These are phyloP conservation scores for Penicillium daleae DNA, from an alignment of 495 filamentous ascomycete genomes.

Conservation along the genomic window DNA sequence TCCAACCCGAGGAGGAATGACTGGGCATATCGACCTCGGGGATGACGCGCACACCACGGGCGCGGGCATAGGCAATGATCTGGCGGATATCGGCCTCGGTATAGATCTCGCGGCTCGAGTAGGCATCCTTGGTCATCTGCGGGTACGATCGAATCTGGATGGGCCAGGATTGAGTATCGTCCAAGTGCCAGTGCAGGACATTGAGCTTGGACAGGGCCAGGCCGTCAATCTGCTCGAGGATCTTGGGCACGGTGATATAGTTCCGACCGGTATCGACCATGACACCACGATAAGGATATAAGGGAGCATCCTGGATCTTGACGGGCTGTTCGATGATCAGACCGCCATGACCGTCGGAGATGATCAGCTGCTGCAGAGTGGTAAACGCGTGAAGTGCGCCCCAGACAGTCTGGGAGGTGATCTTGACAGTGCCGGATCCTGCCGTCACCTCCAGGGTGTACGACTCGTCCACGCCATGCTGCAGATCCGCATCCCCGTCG, in stretches of 20 bases:
- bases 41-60: slow-evolving; percentile 52
- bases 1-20: slow-evolving; percentile 56
- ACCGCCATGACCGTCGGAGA: slow-evolving; percentile 47
- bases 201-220: slow-evolving; percentile 58
- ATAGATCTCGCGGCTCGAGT: slow-evolving; percentile 51
- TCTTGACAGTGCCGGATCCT: slow-evolving; percentile 39
- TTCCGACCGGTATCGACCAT: slow-evolving; percentile 57
- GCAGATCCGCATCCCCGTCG: slow-evolving; percentile 46
- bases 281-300: slow-evolving; percentile 55
- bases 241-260: slow-evolving; percentile 52
- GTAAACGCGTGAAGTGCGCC: slow-evolving; percentile 63
- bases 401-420: slow-evolving; percentile 54
- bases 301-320: slow-evolving; percentile 47
- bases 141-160: slow-evolving; percentile 53
- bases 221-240: slow-evolving; percentile 56
- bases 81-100: slow-evolving; percentile 42
- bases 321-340: slow-evolving; percentile 56
- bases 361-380: slow-evolving; percentile 59
- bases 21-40: slow-evolving; percentile 59
- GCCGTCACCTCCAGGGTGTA: slow-evolving; percentile 54
- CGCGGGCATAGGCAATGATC: slow-evolving; percentile 51
- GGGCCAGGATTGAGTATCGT: slow-evolving; percentile 56
- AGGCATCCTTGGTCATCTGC: slow-evolving; percentile 58
- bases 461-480: slow-evolving; percentile 61
- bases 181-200: slow-evolving; percentile 56